Conservation (phyloP, 495 filamentous ascomycete genomes). For the Xylaria palmicola region DNA sequence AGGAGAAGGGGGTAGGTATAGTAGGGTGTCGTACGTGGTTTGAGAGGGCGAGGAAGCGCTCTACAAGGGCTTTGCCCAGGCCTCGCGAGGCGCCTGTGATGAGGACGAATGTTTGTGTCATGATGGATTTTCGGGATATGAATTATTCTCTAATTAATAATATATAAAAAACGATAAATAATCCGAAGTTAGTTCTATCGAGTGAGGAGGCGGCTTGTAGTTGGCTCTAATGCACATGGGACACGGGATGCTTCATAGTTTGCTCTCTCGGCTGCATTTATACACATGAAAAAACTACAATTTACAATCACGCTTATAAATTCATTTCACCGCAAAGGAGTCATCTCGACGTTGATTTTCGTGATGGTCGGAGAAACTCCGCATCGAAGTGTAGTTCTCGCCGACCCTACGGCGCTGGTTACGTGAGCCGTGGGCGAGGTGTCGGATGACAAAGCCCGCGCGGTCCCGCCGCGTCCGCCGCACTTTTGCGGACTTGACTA, state of each 20-base stretch:
- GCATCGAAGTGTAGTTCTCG: background rate
- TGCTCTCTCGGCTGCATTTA: no score
- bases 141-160: no score
- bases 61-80: conserved; percentile 27
- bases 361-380: background rate
- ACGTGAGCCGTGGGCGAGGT: background rate
- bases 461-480: background rate
- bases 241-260: no score
- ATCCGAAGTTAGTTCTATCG: background rate
- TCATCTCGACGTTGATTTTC: background rate
- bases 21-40: conserved; percentile 17
- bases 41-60: conserved; percentile 29
- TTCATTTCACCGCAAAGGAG: background rate
- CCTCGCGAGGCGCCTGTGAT: conserved; percentile 36
- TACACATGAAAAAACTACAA: no score
- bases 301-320: background rate
- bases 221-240: background rate
- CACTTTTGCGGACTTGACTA: background rate
- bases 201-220: background rate
- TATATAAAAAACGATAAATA: no score
- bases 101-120: conserved; percentile 28
- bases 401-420: background rate
- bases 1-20: background rate
- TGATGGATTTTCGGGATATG: conserved; percentile 4
- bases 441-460: background rate